phyloP scores from a whole-genome alignment of 2,329 filamentous ascomycete genomes.

The Fusarium nematophilum region DNA sequence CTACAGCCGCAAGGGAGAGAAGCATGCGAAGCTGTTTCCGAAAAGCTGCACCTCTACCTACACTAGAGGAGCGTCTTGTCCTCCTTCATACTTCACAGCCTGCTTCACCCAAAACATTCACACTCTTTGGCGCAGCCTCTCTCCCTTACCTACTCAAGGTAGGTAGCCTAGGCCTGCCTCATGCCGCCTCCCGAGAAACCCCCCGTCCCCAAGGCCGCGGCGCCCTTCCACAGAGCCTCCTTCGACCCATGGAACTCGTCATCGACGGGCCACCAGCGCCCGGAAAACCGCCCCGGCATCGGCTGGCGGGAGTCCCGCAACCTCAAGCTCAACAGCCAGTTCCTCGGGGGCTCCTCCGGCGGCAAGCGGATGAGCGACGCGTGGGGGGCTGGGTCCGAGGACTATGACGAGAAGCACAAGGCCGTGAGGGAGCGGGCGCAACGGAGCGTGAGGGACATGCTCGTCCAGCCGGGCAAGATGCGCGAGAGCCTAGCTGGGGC shows the following conservation, averaged over 20 bases:
- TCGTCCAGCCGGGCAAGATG: slow-evolving; percentile 60
- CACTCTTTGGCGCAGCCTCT: neutral
- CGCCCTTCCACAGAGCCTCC: slow-evolving; percentile 55
- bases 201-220: slow-evolving; percentile 48
- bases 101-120: too few relatives aligned
- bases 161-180: too few relatives aligned
- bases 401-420: slow-evolving; percentile 61
- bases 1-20: too few relatives aligned
- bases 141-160: too few relatives aligned
- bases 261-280: slow-evolving; percentile 81
- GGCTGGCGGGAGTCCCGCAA: slow-evolving; percentile 78
- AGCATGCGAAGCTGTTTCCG: too few relatives aligned
- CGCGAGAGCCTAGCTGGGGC: slow-evolving; percentile 40
- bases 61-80: too few relatives aligned
- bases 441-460: slow-evolving; percentile 65
- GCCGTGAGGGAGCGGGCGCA: slow-evolving; percentile 53
- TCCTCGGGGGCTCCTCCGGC: slow-evolving; percentile 66
- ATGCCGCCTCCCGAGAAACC: slow-evolving; percentile 2
- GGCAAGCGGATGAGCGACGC: slow-evolving; percentile 72
- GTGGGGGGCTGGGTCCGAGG: slow-evolving; percentile 71
- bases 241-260: slow-evolving; percentile 81
- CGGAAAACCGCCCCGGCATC: slow-evolving; percentile 72
- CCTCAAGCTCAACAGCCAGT: slow-evolving; percentile 77
- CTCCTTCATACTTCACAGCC: too few relatives aligned
- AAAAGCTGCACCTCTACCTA: too few relatives aligned